A percentile compares a stretch with the other conserved stretches of the same genome.
Conservation (phyloP, 2,329 filamentous ascomycete genomes). For the Fusarium haematococcum region DNA sequence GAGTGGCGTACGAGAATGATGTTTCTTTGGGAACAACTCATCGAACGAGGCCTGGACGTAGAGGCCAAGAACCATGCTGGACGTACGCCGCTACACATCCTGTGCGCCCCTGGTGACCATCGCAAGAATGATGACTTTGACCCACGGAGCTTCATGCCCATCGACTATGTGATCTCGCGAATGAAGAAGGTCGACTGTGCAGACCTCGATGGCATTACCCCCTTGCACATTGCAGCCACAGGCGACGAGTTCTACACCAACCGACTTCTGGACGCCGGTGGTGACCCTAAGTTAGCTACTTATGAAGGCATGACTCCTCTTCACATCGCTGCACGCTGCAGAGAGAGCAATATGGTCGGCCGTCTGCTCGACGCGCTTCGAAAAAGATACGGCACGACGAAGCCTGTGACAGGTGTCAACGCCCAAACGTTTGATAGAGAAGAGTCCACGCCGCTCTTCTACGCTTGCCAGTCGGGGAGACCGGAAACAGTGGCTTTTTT, state of each 20-base stretch:
- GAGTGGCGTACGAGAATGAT: neutral
- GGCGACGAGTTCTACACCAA: conserved; percentile 36
- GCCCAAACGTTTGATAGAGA: neutral
- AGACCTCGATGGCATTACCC: conserved; percentile 29
- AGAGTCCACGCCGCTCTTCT: conserved; percentile 35
- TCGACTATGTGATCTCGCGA: conserved; percentile 31
- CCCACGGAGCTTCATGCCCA: neutral
- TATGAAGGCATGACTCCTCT: conserved; percentile 52
- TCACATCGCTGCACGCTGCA: conserved; percentile 52
- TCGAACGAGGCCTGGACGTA: conserved; percentile 24
- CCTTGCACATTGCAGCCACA: conserved; percentile 42
- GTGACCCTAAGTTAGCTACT: conserved; percentile 47
- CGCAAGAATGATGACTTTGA: neutral
- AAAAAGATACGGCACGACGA: neutral
- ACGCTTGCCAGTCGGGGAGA: conserved; percentile 42
- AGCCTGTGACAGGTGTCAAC: neutral
- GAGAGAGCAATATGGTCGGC: conserved; percentile 50
- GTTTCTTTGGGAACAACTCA: conserved; percentile 20
- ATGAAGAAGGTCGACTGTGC: conserved; percentile 14
- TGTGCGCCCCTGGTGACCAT: conserved; percentile 8
- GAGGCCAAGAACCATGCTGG: conserved; percentile 33
- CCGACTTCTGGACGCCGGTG: conserved; percentile 51
- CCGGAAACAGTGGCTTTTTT: conserved; percentile 44
- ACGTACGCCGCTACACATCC: conserved; percentile 39
- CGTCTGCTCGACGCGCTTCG: conserved; percentile 38